Base-by-base conservation (phyloP, 345 rosid genomes). In the Pistacia vera region DNA sequence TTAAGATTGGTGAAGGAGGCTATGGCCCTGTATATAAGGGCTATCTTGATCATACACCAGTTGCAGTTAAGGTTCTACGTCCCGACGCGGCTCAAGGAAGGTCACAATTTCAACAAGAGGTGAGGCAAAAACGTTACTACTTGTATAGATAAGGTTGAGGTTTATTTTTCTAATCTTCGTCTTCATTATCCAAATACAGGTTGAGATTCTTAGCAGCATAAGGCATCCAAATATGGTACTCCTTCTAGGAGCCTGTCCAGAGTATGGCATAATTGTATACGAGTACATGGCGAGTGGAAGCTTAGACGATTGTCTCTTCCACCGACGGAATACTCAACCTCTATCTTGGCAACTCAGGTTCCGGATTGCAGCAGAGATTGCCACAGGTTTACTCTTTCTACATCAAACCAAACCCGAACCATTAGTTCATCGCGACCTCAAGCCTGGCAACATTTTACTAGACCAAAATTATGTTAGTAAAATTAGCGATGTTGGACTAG, bases 171-270 rank as follows among this genome's bases (percentile, higher is more conserved):
- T 6, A 44, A 13, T 3, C 56, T n/a, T 60, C 46, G 8, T 1
- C 57, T 73, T 62, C 62, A 73, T 63, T 11, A 70, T 11, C 68
- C 25, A 44, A 8, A 8, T 73, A 66, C 87, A 95, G 99, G 86
- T 95, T 71, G 97, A 93, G 73, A 90, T 95, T 33, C 93, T 95
- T 30, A 90, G 97, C 90, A 83, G 90, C 85, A 90, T 95, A 77
- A 84, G 99, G 81, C 99, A 95, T 86, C 99, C 98, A 1, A 90
- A 92, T 83, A 95, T 95, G 98, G 97, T 95, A 63, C 93, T 95
- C 54, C 96, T 95, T 14, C 83, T 95, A 59, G 99, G 99, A 73
- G 99, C 99, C 60, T 93, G 98, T 78, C 97, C 99, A 0, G 97
- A 93, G 84, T 93, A 86, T 65, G 98, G 98, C 3, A 83, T 91